A percentile compares a stretch with the other conserved stretches of the same genome.
Evolutionary conservation across 1,139 yeast species (phyloP).

Genomic region (Kazachstania sp.): DNA sequence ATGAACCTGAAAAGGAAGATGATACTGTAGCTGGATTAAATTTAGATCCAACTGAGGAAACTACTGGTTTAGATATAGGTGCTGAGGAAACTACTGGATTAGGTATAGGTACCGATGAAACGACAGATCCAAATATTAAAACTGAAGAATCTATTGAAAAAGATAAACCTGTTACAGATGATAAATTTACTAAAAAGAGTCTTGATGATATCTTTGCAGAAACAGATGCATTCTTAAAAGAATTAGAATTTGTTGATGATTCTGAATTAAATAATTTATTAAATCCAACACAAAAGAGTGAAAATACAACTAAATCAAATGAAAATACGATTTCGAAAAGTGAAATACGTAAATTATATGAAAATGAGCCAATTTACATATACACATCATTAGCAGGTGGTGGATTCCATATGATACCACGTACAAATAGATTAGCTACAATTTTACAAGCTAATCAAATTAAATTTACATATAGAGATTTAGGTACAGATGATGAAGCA

Average conservation of each 20-base stretch:
- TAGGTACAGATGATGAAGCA: slow-evolving; percentile 85
- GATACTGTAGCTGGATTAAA: not conserved
- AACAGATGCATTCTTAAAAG: slow-evolving; percentile 22
- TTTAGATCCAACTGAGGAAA: not conserved
- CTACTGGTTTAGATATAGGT: not conserved
- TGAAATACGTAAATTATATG: slow-evolving; percentile 19
- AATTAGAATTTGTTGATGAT: slow-evolving; percentile 18
- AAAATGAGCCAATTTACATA: slow-evolving; percentile 55
- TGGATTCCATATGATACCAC: slow-evolving; percentile 73
- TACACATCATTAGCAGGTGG: slow-evolving; percentile 85
- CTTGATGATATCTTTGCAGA: slow-evolving; percentile 19
- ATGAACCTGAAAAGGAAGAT: not conserved
- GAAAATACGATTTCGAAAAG: slow-evolving; percentile 8
- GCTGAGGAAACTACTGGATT: not conserved
- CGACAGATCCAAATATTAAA: no score
- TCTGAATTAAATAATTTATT: slow-evolving; percentile 24
- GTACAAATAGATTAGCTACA: slow-evolving; percentile 69
- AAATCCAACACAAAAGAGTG: slow-evolving; percentile 8
- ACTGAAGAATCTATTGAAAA: not conserved
- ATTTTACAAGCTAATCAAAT: slow-evolving; percentile 71
- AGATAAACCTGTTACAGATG: not conserved
- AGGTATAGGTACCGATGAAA: no score
- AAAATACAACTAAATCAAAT: not conserved
- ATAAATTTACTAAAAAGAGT: slow-evolving; percentile 1
- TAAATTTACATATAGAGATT: slow-evolving; percentile 55